Evolutionary conservation across 192 early-diverging fungal genomes (phyloP), one percentile per base, ranked within the genome.

Genomic region (Cladochytrium replicatum): DNA sequence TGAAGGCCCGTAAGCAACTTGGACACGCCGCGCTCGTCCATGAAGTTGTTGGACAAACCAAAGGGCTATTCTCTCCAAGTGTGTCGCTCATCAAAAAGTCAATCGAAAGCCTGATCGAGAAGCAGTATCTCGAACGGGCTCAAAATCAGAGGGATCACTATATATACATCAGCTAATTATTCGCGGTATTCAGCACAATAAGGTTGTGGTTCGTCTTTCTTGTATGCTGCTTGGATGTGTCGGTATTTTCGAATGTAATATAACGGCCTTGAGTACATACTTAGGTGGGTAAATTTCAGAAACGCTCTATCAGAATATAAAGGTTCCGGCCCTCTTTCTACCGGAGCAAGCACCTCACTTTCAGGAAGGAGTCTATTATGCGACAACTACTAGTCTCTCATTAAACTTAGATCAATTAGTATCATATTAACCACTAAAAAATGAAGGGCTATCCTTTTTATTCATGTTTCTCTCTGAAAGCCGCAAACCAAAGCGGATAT

Each of bases 71-170:
- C 57, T 40, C 62, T 6, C 86, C 89, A 7, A 69, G 53, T 25
- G 72, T 92, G 25, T 59, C 77, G 1, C 61, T 84, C 57, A 86
- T 92, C 56, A 90, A 92, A 48, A 84, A 85, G 54, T 81, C 82
- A 47, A 85, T 90, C 38, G 89, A 92, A 68, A 73, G 80, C 48
- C 62, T 92, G 41, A 78, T 92, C 57, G 81, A 91, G 32, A 89
- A 87, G 54, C 82, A 87, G 60, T 91, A 86, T 58, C 71, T 86
- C 47, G 77, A 77, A 29, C 57, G 84, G 21, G 62, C 54, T 23
- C 62, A 66, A 22, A 74, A 77, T 8, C 59, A 72, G 41, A 47
- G 63, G 29, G 80, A 87, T 58, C 56, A 59, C 25, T 87, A 86
- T 51, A 43, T 74, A 2, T 87, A 87, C 64, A 61, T 87, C 17